Evolutionary conservation across 2,329 filamentous ascomycete species (phyloP), one percentile per base, ranked within the genome.

Genomic region (Zalaria sp.): DNA sequence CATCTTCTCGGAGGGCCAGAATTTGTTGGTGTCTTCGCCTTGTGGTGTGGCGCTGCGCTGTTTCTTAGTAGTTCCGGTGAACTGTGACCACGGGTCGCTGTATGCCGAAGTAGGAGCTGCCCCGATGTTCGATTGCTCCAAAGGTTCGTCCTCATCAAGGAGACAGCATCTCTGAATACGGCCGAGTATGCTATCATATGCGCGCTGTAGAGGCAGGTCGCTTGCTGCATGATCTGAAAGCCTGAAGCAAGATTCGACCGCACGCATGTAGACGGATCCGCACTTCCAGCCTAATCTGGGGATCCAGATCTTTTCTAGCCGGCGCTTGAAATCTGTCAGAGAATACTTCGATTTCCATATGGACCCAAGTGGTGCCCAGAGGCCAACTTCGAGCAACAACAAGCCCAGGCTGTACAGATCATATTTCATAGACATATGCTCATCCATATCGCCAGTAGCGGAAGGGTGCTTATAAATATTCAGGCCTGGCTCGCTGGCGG

Each of bases 381-480:
- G 61, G 5, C 83, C 83, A 41, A 88, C 76, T 5, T 83, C 83
- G 3, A 87, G 65, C 0, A 89, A 67, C 3, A 86, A 63, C 62
- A 86, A 73, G 11, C 81, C 81, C 1, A 89, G 66, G 5, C 81
- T 79, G 55, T 86, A 86, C 2, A 88, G 63, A 46, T 88, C 83
- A 28, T 66, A 71, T 27, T 54, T 53, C 37, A 57, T 43, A 39
- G 57, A 51, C 61, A 67, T 71, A 42, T 78, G 73, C 1, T 70
- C 64, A 4, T 62, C 60, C 0, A 68, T 69, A 3, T 43, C 43
- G 27, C 46, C 52, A 25, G 47, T 47, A 35, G 41, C 46, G 9
- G 39, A 57, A 6, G 63, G 62, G 42, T 66, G 46, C 11, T 44
- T 45, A 26, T 45, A 44, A 35, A 46, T 46, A 39, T 48, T 48